These are phyloP conservation scores for Torulaspora gathmanii DNA, from an alignment of 805 yeast species.

Conservation along the genomic window DNA sequence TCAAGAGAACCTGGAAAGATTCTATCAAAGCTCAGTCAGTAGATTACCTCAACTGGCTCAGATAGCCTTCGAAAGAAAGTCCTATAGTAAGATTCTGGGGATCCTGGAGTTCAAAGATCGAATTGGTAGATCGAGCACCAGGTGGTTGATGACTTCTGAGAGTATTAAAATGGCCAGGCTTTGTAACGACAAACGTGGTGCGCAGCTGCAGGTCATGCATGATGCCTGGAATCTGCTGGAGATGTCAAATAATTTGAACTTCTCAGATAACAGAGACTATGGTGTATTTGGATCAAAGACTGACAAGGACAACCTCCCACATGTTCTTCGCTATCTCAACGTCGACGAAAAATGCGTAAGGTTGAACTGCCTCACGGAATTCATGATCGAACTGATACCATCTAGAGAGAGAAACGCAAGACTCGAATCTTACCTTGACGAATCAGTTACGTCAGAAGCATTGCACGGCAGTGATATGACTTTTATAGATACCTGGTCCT, in stretches of 20 bases:
- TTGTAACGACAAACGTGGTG: slow-evolving; percentile 29
- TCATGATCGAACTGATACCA: slow-evolving; percentile 22
- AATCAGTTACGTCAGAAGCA: neutral
- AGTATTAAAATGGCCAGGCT: slow-evolving; percentile 27
- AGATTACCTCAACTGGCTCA: slow-evolving; percentile 48
- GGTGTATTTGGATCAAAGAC: slow-evolving; percentile 19
- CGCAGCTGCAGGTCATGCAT: slow-evolving; percentile 17
- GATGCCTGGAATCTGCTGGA: slow-evolving; percentile 34
- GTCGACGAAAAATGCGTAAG: slow-evolving; percentile 15
- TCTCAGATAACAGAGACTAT: slow-evolving; percentile 31
- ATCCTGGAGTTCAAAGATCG: slow-evolving; percentile 57
- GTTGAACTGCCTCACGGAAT: slow-evolving; percentile 19
- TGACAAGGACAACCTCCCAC: slow-evolving; percentile 12
- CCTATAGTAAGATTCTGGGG: slow-evolving; percentile 64
- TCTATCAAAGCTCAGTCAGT: slow-evolving; percentile 50
- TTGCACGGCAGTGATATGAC: slow-evolving; percentile 1
- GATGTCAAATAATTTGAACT: slow-evolving; percentile 18
- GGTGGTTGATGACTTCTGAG: slow-evolving; percentile 33
- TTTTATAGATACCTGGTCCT: slow-evolving; percentile 23
- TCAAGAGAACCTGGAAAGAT: slow-evolving; percentile 27
- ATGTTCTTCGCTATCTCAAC: slow-evolving; percentile 14
- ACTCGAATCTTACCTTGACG: slow-evolving; percentile 11
- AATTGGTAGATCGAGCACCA: slow-evolving; percentile 47
- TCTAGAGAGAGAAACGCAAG: slow-evolving; percentile 10
- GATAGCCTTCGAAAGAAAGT: slow-evolving; percentile 52